Percentiles rank a stretch among this genome's conserved stretches.
Conservation (phyloP, 495 filamentous ascomycete genomes). For the Aspergillus hancockii region DNA sequence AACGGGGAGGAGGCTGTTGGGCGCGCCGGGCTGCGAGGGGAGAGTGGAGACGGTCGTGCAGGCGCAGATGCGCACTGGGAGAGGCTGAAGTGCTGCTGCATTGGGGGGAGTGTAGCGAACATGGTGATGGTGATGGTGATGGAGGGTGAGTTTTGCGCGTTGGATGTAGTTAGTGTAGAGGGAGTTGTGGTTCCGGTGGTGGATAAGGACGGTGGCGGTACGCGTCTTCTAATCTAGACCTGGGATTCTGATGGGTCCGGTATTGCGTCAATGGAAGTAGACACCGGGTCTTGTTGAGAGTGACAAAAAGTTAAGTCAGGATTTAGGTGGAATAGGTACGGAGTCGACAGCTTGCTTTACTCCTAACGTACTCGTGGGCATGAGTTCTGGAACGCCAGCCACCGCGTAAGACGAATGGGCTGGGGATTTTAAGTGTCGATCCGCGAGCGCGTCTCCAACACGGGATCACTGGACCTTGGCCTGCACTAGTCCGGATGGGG, state of each 20-base stretch:
- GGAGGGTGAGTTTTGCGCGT: not conserved
- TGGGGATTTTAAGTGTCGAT: not conserved
- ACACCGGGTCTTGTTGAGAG: not conserved
- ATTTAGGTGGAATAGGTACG: not conserved
- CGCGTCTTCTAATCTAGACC: constrained; percentile 5
- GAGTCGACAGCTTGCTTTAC: not conserved
- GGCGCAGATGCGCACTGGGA: constrained; percentile 39
- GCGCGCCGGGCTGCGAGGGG: constrained; percentile 23
- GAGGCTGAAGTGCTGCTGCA: constrained; percentile 42
- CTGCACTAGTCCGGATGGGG: constrained; percentile 13
- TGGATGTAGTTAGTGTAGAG: constrained; percentile 1
- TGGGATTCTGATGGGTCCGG: not conserved
- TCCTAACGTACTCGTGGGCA: not conserved
- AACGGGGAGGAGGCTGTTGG: constrained; percentile 3
- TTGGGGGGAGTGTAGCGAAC: constrained; percentile 29
- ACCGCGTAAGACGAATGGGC: not conserved
- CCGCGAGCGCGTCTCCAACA: constrained; percentile 15
- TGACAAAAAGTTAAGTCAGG: not conserved
- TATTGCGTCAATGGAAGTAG: not conserved
- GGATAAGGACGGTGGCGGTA: not conserved
- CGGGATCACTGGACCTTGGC: constrained; percentile 15
- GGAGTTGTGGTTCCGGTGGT: constrained; percentile 2
- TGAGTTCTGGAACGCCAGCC: constrained; percentile 2
- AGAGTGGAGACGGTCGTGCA: constrained; percentile 55
- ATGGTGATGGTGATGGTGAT: constrained; percentile 15